Conservation (phyloP, 352 stramenopile species). For the Phytophthora citricola region DNA sequence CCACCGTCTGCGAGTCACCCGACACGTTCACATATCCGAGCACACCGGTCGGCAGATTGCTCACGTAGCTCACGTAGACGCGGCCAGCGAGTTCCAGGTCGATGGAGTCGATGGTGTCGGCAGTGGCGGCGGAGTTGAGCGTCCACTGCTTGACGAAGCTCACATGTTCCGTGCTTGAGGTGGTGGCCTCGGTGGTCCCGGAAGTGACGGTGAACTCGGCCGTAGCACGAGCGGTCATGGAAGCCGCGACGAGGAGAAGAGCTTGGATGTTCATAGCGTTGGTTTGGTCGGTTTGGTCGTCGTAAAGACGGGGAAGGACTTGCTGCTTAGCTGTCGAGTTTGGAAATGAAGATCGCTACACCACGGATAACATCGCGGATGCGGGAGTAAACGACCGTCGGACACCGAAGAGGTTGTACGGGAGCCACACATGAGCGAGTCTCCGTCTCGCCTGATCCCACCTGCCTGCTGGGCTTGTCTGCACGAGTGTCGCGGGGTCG, state of each 20-base stretch:
- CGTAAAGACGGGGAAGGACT: neutral
- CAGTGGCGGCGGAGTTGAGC: conserved; percentile 16
- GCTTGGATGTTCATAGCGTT: conserved; percentile 22
- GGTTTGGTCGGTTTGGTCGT: neutral
- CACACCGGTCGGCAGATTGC: conserved; percentile 27
- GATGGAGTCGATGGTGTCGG: conserved; percentile 35
- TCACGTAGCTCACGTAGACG: conserved; percentile 40
- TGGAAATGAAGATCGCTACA: conserved; percentile 14
- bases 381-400: conserved; percentile 8
- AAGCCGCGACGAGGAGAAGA: conserved; percentile 20
- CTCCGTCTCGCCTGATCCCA: neutral
- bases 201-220: conserved; percentile 38
- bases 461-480: conserved; percentile 8
- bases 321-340: conserved; percentile 21
- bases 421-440: conserved; percentile 12
- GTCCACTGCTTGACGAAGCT: conserved; percentile 45
- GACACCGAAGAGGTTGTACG: neutral
- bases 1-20: conserved; percentile 32
- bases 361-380: neutral
- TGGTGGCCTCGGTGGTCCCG: conserved; percentile 21
- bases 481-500: conserved; percentile 3
- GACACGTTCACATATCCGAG: conserved; percentile 49
- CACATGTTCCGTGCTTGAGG: conserved; percentile 26
- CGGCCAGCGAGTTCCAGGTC: conserved; percentile 33
- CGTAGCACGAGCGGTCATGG: conserved; percentile 8